Base-by-base conservation (phyloP, 2,329 filamentous ascomycete genomes). In the Colletotrichum navitas region DNA sequence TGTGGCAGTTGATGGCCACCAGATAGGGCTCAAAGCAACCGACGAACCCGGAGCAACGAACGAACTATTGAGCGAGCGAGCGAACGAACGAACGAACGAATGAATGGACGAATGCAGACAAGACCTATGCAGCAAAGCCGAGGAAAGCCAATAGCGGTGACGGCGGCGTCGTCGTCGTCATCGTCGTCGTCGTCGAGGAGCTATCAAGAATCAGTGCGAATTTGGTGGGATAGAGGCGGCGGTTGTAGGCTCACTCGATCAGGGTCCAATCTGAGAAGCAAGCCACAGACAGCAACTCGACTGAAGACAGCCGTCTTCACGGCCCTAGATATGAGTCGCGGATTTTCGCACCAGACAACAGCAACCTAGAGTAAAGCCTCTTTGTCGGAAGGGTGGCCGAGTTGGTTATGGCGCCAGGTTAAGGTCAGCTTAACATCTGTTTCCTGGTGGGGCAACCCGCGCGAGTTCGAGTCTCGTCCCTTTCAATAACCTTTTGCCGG, bases 321-420 rank as follows among this genome's bases (percentile, higher is more conserved):
- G 1, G 16, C 21, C 6, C 21, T 8, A n/a, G 0, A 62, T 41
- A 63, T 63, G 0, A 41, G 2, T 2, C 16, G 16, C 5, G 14
- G 10, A 24, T 3, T 2, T 10, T 7, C 0, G 3, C 0, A 1
- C 0, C 4, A 0, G 1, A 5, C 1, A n/a, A n/a, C 55, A 66
- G 11, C 56, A 54, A n/a, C 3, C 2, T 1, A 36, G 45, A 52
- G 34, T 2, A 4, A 29, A 8, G 18, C 21, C 34, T 29, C 47
- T 10, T 1, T 0, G 1, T 2, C 52, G 68, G 68, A 59, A 71
- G 68, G 68, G 68, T 71, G 68, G 68, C 68, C 68, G 68, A 71
- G 68, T 71, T 71, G 68, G 68, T 71, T 71, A 71, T 71, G 68
- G 68, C 68, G 68, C 68, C 68, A 71, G 68, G 68, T 71, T 71